Evolutionary conservation across 1,284 basidiomycete genomes (phyloP), one percentile per base, ranked within the genome.

Genomic region (Kwoniella shivajii): DNA sequence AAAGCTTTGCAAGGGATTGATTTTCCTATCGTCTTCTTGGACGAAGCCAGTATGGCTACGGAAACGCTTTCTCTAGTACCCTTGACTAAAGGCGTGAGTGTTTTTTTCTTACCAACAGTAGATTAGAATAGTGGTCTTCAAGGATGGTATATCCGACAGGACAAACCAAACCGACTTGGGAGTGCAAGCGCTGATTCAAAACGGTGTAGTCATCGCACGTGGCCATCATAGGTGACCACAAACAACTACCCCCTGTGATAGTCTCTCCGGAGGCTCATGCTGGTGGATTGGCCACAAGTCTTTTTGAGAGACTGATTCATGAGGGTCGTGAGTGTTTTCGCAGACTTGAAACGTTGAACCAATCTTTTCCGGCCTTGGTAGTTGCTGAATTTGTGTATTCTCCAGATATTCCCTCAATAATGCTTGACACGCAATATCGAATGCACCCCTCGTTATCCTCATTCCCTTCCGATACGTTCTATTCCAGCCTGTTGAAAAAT

Each of bases 11-110:
- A 71, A 22, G 82, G 85, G 16, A 82, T 87, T 41, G 93, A 97
- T 71, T 94, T 96, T 69, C 94, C 93, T 1, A 84, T 96, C 31
- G 92, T 97, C 6, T 93, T 96, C 70, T 79, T 97, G 27, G 93
- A 97, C 73, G 94, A 97, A 77, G 93, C 92, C 1, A 90, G 89
- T 9, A 96, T 95, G 91, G 92, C 90, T 11, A 95, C 92, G 1
- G 93, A 97, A 77, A 91, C 92, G 14, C 86, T 89, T 22, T 87
- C 88, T 11, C 78, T 93, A 42, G 86, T 94, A 56, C 89, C 91
- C 0, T 79, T 94, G 34, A 92, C 90, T 85, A 91, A 89, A 83
- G 91, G 91, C 2, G 88, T 89, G 78, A 54, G 88, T 84, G 29
- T 10, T n/a, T 16, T 18, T n/a, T 31, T 29, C 9, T 6, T 45